Percentiles rank a stretch among this genome's conserved stretches.
Conservation (phyloP, 164 flowering plant genomes). For the Akebia trifoliata region DNA sequence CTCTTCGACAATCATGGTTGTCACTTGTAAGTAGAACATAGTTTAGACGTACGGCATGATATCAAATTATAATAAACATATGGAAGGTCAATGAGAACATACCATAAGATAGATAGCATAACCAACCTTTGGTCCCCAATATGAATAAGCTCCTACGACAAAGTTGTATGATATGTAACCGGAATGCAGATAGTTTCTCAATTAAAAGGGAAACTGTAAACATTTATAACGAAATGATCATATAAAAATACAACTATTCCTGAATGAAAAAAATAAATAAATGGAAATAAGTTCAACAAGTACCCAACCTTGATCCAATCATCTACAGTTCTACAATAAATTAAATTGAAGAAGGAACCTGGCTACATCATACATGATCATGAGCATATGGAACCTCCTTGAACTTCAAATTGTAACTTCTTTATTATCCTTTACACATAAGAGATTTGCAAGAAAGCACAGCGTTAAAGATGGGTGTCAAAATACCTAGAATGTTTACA, state of each 20-base stretch:
- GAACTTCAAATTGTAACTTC: too few relatives aligned
- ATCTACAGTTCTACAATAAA: not conserved
- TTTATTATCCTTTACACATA: not conserved
- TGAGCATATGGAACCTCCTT: too few relatives aligned
- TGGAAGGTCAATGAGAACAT: slow-evolving; percentile 10
- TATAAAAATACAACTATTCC: not conserved
- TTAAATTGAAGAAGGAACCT: not conserved
- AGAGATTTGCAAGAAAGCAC: not conserved
- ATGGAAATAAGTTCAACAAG: not conserved
- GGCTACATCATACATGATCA: too few relatives aligned
- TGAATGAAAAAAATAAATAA: not conserved
- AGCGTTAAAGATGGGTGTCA: slow-evolving; percentile 4
- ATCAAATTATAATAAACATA: not conserved
- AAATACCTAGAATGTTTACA: slow-evolving; percentile 78
- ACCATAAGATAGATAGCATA: slow-evolving; percentile 91
- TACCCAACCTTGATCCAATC: not conserved
- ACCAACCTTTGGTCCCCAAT: slow-evolving; percentile 99
- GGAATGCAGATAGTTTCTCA: slow-evolving; percentile 23
- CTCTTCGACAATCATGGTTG: not conserved
- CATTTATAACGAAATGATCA: too few relatives aligned
- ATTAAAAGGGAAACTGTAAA: too few relatives aligned
- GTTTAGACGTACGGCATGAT: too few relatives aligned
- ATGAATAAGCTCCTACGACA: slow-evolving; percentile 96
- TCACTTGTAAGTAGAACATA: too few relatives aligned
- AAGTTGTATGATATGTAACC: slow-evolving; percentile 92